Percentiles rank a stretch among this genome's conserved stretches.
These are phyloP conservation scores for Coprinellus micaceus DNA, from an alignment of 768 basidiomycete species.

Conservation along the genomic window DNA sequence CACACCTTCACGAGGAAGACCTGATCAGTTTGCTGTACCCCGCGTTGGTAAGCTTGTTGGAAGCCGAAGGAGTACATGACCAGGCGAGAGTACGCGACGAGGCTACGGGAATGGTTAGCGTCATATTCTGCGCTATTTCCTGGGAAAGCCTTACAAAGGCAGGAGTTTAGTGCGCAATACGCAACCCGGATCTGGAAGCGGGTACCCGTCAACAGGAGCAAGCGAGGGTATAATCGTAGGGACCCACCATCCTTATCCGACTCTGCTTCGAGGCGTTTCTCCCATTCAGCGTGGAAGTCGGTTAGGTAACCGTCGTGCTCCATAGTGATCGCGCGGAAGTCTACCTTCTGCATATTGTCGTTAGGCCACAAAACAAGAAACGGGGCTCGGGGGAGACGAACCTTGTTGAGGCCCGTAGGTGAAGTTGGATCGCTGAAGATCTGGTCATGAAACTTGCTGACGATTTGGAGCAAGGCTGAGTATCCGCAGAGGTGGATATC, in stretches of 20 bases:
- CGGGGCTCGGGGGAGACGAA: conserved; percentile 19
- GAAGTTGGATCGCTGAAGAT: conserved; percentile 69
- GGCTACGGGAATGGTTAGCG: conserved; percentile 35
- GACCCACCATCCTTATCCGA: conserved; percentile 58
- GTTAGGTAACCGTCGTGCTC: conserved; percentile 56
- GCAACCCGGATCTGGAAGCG: conserved; percentile 47
- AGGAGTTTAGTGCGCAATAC: conserved; percentile 62
- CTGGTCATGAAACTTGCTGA: conserved; percentile 72
- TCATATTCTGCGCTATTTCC: neutral
- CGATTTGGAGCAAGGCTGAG: conserved; percentile 63
- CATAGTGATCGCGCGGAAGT: conserved; percentile 64
- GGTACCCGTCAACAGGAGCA: neutral
- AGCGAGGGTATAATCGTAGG: neutral
- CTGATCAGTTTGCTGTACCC: conserved; percentile 57
- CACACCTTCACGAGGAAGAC: conserved; percentile 65
- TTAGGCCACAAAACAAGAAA: neutral
- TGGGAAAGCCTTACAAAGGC: conserved; percentile 60
- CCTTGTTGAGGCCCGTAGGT: conserved; percentile 70
- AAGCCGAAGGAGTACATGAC: conserved; percentile 88
- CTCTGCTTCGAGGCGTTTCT: conserved; percentile 50
- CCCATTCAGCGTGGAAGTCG: conserved; percentile 66
- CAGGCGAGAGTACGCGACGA: conserved; percentile 71
- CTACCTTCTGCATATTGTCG: conserved; percentile 44
- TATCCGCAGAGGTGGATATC: conserved; percentile 77
- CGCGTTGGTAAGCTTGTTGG: conserved; percentile 75